Conservation (phyloP, 1,284 basidiomycete species). For the Ceratobasidium sp. region DNA sequence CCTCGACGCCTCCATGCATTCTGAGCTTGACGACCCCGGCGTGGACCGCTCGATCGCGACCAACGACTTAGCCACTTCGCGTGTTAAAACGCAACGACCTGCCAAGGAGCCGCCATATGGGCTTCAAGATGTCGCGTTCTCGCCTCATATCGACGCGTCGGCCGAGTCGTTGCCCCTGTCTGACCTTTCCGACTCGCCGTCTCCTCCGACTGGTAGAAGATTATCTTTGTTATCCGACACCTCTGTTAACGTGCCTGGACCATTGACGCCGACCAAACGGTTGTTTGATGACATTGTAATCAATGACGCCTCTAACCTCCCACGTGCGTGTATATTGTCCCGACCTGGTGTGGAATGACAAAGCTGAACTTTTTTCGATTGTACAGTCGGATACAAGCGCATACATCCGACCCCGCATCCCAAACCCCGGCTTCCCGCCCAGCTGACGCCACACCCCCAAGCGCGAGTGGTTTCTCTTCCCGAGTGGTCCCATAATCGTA, state of each 20-base stretch:
- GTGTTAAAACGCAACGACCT: neutral
- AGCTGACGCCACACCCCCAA: constrained; percentile 39
- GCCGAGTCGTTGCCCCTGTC: constrained; percentile 31
- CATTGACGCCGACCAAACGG: constrained; percentile 31
- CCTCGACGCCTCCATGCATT: constrained; percentile 1
- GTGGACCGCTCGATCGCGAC: neutral
- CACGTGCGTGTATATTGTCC: neutral
- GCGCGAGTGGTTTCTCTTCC: constrained; percentile 33
- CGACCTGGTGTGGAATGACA: neutral
- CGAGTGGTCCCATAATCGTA: constrained; percentile 31
- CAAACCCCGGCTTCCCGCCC: constrained; percentile 32
- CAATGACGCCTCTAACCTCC: neutral
- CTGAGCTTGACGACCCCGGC: neutral
- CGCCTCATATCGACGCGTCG: constrained; percentile 25
- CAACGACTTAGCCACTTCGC: neutral
- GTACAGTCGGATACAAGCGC: constrained; percentile 33
- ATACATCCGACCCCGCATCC: constrained; percentile 44
- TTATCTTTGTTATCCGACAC: constrained; percentile 17
- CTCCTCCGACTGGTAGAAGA: constrained; percentile 5
- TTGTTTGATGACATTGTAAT: constrained; percentile 15
- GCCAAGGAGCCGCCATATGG: neutral
- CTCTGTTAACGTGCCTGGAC: constrained; percentile 6
- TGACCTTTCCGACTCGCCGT: constrained; percentile 30
- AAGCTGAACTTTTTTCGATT: neutral
- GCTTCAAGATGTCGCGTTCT: constrained; percentile 16